Evolutionary conservation across 257 asterid genomes (phyloP), one percentile per base, ranked within the genome.

Genomic region (Prunella vulgaris): DNA sequence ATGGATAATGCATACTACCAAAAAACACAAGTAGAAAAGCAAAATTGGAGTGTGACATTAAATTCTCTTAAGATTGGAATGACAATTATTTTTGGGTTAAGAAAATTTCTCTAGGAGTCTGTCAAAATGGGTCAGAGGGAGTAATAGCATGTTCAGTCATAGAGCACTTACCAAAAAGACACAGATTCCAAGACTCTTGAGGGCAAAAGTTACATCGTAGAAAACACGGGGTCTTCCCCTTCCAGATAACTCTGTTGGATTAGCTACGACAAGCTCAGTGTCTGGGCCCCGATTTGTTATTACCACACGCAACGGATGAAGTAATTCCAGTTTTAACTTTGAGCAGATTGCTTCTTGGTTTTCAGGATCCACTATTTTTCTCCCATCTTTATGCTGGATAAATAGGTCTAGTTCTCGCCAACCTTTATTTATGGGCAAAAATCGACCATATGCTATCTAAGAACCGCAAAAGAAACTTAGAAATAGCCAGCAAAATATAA

Each of bases 191-290:
- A 90, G 88, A 40, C 73, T 77, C 82, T 90, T 92, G 10, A 90
- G 80, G 46, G 95, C 81, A 60, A 70, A 79, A 27, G 97, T 92
- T 15, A 84, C 91, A 70, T 92, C 96, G 67, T 79, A 90, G 74
- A 92, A 92, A 68, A 92, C 96, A 60, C 88, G 78, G 14, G 98
- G 95, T 51, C 98, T 88, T 70, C 98, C 95, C 66, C 82, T 84
- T 67, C 98, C 96, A 72, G 88, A 85, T 42, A 86, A 79, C 84
- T 92, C 98, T 18, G 91, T 88, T 12, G 95, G 98, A 78, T 92
- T 92, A 70, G 97, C 93, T 10, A 88, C 90, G 82, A 90, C 62
- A 76, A 92, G 93, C 77, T 92, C 95, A 6, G 95, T 76, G 69
- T 92, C 96, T 42, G 96, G 96, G 30, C 98, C 97, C 42, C 90